Evolutionary conservation across 164 flowering plant species (phyloP).

Genomic region (Kingdonia uniflora): DNA sequence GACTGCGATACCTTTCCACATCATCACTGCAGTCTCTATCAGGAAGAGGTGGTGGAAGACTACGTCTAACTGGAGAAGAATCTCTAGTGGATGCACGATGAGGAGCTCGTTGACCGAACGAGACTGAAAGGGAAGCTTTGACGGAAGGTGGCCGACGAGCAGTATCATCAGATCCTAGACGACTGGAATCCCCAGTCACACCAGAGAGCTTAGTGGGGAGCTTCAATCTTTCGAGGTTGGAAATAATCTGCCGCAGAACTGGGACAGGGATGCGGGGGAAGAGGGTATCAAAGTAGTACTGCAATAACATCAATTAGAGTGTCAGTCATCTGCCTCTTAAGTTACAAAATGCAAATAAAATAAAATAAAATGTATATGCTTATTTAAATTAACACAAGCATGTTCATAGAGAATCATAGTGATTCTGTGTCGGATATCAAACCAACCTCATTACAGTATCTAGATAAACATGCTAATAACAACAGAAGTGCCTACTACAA

Average conservation of each 20-base stretch:
- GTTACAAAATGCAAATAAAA: too few relatives aligned
- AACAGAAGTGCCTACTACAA: too few relatives aligned
- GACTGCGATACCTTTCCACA: constrained; percentile 39
- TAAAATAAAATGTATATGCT: too few relatives aligned
- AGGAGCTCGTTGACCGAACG: constrained; percentile 99
- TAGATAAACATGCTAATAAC: too few relatives aligned
- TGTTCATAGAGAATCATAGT: too few relatives aligned
- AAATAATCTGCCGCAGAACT: constrained; percentile 61
- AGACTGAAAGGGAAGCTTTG: constrained; percentile 96
- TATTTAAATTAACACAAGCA: too few relatives aligned
- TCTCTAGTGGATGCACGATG: constrained; percentile 98
- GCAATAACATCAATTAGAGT: constrained; percentile 10
- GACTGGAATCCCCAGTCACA: constrained; percentile 67
- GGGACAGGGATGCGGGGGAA: constrained; percentile 96
- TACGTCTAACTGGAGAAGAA: constrained; percentile 94
- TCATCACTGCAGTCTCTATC: constrained; percentile 42
- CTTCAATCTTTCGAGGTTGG: constrained; percentile 87
- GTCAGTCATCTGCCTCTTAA: too few relatives aligned
- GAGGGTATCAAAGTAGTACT: constrained; percentile 98
- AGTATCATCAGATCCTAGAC: constrained; percentile 91
- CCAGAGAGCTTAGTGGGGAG: constrained; percentile 78
- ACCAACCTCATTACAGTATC: too few relatives aligned
- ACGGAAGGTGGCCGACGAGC: constrained; percentile 98
- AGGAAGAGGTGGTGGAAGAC: constrained; percentile 33
- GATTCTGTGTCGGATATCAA: too few relatives aligned